A percentile compares a stretch with the other conserved stretches of the same genome.
Conservation (phyloP, 208 protist genomes). For the Leishmania mexicana region DNA sequence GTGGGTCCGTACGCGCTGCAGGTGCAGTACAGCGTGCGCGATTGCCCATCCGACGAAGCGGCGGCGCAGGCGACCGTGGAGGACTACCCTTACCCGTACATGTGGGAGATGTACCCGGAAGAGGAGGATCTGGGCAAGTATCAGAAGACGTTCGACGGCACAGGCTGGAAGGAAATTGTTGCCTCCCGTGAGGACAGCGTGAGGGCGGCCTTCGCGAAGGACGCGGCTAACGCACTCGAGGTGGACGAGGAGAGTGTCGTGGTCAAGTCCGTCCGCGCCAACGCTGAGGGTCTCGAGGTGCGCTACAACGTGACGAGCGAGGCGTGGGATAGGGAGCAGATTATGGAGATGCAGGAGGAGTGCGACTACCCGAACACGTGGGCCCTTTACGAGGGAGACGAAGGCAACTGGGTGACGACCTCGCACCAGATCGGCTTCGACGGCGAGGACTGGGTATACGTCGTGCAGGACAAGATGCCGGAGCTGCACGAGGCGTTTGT, state of each 20-base stretch:
- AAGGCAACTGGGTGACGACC: constrained; percentile 39
- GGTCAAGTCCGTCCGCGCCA: constrained; percentile 29
- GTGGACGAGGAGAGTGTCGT: constrained; percentile 17
- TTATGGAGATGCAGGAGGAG: constrained; percentile 24
- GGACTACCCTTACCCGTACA: constrained; percentile 47
- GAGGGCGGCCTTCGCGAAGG: constrained; percentile 43
- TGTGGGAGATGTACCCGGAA: constrained; percentile 43
- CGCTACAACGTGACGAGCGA: constrained; percentile 41
- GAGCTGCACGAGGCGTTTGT: constrained; percentile 42
- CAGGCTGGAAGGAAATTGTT: constrained; percentile 28
- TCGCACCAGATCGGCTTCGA: constrained; percentile 71
- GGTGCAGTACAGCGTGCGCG: constrained; percentile 41
- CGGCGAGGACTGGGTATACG: constrained; percentile 70
- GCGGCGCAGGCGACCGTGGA: constrained; percentile 38
- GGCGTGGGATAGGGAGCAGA: constrained; percentile 15
- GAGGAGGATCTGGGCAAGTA: constrained; percentile 31
- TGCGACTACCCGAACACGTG: constrained; percentile 50
- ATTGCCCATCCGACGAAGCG: constrained; percentile 28
- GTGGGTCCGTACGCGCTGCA: constrained; percentile 20
- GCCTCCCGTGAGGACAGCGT: constrained; percentile 22
- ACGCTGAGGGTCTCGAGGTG: constrained; percentile 31
- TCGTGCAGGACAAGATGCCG: constrained; percentile 38
- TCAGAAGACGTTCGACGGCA: constrained; percentile 34
- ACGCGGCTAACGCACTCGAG: constrained; percentile 36
- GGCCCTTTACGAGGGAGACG: constrained; percentile 46